Evolutionary conservation across 768 basidiomycete genomes (phyloP), one percentile per base, ranked within the genome.

Genomic region (Phylloporus sp.): DNA sequence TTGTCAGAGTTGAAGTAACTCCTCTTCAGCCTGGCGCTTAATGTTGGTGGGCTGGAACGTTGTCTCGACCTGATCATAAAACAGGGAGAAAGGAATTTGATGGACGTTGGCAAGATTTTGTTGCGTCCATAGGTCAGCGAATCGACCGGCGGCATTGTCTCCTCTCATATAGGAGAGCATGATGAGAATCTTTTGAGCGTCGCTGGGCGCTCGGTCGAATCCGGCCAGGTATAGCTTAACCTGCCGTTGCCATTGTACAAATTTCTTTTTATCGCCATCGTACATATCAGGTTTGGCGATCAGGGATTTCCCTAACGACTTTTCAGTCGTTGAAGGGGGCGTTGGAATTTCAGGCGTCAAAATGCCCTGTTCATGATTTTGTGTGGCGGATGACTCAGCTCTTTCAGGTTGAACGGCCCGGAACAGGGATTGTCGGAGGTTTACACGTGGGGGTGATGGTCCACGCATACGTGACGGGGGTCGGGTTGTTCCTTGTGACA

Each of bases 141-240:
- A 45, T 5, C 11, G 4, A 14, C 44, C 36, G 0, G 11, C 36
- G 0, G 44, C 28, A 4, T 45, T 38, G 1, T 13, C 2, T 1
- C 36, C 44, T 9, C 5, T 37, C 36, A 45, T 45, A 6, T 22
- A 45, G 1, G 15, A 31, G 0, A 45, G 11, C 20, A 28, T 10
- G 5, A 43, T 34, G 1, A 44, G 27, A 3, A 44, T 36, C 5
- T 36, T 28, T 7, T 44, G 26, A 0, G 1, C 1, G 1, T 36
- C 26, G 3, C 5, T 21, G 0, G 20, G 42, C 6, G 13, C 26
- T 0, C 1, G 3, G 2, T 27, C 6, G 6, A 21, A 28, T 0
- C 43, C 34, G 1, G 14, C 20, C 1, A 44, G 14, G 3, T 36
- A 44, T 5, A 44, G 9, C 2, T 21, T 3, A 6, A 44, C 11